Evolutionary conservation across 2,329 filamentous ascomycete genomes (phyloP), one percentile per base, ranked within the genome.

Genomic region (Hypoxylon sp.): DNA sequence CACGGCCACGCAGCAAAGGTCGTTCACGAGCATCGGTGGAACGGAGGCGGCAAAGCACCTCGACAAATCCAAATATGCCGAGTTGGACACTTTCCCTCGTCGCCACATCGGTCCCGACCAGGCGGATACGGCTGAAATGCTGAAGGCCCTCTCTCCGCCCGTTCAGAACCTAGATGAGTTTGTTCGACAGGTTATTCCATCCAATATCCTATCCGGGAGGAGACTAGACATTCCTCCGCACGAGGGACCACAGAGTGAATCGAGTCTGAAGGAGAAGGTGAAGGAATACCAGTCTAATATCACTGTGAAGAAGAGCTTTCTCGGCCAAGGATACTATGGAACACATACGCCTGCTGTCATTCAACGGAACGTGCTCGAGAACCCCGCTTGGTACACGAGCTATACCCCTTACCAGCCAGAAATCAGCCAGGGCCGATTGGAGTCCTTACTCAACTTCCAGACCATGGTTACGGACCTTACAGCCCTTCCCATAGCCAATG

Each of bases 341-440:
- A 95, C 93, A n/a, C 87, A 91, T 73, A 91, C 93, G 0, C 95
- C 95, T 3, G 88, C 93, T 62, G 94, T 98, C 63, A 97, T 98
- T 79, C 93, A 96, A 85, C 88, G 94, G 73, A 98, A 98, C 78
- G 87, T 98, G 3, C 84, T 98, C 65, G 94, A 98, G 85, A 95
- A 92, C 79, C 95, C 95, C 4, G 94, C 91, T 8, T 98, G 95
- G 95, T 98, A 98, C 80, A 98, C 95, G 44, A 97, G 94, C 82
- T 98, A 98, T 80, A 98, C 95, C 0, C 95, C 95, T 15, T 98
- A 98, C 81, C 95, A 98, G 83, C 92, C 95, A 2, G 95, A 98
- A 82, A 97, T 98, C 83, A 97, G 94, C 79, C 95, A 98, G 82
- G 95, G 95, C 37, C 90, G 95, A 61, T 82, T 98, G 69, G 93